phyloP scores from a whole-genome alignment of 2,329 filamentous ascomycete species.

The Knoxdaviesia proteae region DNA sequence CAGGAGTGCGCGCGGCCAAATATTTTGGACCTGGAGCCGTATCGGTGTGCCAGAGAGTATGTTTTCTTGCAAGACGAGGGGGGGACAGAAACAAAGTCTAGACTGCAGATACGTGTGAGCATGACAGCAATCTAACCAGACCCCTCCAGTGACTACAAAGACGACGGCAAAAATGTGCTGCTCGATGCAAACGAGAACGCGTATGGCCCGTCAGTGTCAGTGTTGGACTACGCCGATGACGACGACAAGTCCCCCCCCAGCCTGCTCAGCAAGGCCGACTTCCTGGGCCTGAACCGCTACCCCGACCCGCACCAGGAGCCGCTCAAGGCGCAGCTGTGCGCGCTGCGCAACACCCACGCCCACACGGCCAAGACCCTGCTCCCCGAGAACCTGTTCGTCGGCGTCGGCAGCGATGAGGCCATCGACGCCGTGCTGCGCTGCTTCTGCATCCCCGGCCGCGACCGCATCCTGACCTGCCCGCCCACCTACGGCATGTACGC shows the following conservation, averaged over 20 bases:
- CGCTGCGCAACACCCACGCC: constrained; percentile 64
- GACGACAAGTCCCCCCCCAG: constrained; percentile 9
- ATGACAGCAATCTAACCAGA: constrained; percentile 4
- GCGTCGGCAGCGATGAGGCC: constrained; percentile 89
- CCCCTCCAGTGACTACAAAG: constrained; percentile 75
- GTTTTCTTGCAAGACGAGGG: constrained; percentile 11
- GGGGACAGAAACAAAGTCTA: neutral
- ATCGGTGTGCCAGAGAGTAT: constrained; percentile 66
- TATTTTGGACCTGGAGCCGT: constrained; percentile 56
- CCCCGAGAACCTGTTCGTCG: constrained; percentile 77
- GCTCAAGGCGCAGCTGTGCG: constrained; percentile 72
- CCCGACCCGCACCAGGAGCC: constrained; percentile 85
- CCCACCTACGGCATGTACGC: constrained; percentile 98
- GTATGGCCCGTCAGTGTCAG: constrained; percentile 58
- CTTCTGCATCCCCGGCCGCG: constrained; percentile 72
- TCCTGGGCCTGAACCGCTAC: constrained; percentile 75
- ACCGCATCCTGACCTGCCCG: constrained; percentile 85
- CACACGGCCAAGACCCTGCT: constrained; percentile 56
- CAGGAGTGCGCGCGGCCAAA: constrained; percentile 57
- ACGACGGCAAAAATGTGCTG: constrained; percentile 86
- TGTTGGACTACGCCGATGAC: constrained; percentile 20
- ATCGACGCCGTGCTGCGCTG: constrained; percentile 86
- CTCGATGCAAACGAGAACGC: constrained; percentile 98
- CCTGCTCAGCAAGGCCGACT: constrained; percentile 32
- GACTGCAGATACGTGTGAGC: neutral